Evolutionary conservation across 148 eudicot species (phyloP), one percentile per base, ranked within the genome.

Genomic region (Camellia lanceoleosa): DNA sequence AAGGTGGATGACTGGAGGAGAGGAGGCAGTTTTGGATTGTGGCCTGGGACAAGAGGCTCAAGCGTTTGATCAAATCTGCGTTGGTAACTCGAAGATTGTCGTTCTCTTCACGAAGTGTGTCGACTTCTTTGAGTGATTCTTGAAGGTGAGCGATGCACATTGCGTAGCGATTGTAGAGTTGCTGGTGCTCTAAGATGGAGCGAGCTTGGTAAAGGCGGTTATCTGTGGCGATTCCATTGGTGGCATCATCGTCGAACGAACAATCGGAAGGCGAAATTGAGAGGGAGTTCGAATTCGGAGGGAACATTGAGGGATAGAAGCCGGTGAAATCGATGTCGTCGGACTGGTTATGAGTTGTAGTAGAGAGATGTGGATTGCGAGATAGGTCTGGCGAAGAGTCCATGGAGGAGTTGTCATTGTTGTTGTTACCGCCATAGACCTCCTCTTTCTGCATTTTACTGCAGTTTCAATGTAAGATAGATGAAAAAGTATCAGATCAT

Each of bases 141-240:
- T 83, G 78, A 58, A 94, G 88, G 23, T 85, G 93, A 43, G 92
- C 71, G 58, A 90, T 80, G 42, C 91, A 89, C 68, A 87, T 47
- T 5, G 74, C 79, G 81, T 94, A 89, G 77, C 92, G 87, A 72
- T 84, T 87, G 49, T 89, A 89, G 73, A 94, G 94, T 44, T 92
- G 94, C 82, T 92, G 91, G 80, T 86, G 87, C 82, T 93, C 94
- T 1, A 88, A 87, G 61, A 87, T 74, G 75, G 80, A 83, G 64
- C 91, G 81, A 7, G 94, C 89, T 23, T 88, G 86, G 61, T 83
- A 81, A 73, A 85, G 90, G 42, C 88, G 77, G 74, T 83, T 64
- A 4, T 84, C 90, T 9, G 85, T 75, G 13, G 80, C 77, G 52
- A 78, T 18, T 0, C 78, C 47, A 20, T 80, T 75, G 0, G 58